Evolutionary conservation across 2,329 filamentous ascomycete genomes (phyloP).

Genomic region (Sporothrix variecibatus): DNA sequence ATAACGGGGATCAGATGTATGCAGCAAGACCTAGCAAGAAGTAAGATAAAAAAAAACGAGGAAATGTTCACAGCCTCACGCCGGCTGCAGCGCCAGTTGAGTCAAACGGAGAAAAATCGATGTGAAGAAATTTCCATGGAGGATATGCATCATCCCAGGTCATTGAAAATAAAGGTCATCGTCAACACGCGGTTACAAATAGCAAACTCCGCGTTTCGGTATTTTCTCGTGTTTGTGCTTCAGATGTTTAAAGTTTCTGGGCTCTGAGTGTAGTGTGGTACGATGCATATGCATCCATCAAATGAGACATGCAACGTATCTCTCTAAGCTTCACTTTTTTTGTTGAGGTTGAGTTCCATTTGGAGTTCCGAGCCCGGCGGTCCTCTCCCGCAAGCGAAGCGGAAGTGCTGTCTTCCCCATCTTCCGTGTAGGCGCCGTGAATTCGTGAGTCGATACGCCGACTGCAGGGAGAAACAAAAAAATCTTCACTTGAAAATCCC

Average conservation of each 20-base stretch:
- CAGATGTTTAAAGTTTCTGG: neutral
- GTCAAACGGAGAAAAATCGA: neutral
- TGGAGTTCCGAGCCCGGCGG: neutral
- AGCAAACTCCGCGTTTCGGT: neutral
- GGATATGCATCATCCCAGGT: neutral
- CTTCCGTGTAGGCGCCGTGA: neutral
- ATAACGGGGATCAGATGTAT: neutral
- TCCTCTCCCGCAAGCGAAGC: neutral
- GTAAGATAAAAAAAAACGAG: neutral
- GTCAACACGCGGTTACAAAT: neutral
- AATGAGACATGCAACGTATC: slow-evolving; percentile 5
- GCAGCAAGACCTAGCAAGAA: neutral
- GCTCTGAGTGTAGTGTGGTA: neutral
- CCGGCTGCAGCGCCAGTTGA: neutral
- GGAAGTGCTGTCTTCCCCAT: neutral
- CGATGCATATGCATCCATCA: neutral
- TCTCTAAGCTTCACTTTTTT: neutral
- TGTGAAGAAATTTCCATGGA: neutral
- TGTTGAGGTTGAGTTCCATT: neutral
- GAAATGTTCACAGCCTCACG: neutral
- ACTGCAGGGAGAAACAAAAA: neutral
- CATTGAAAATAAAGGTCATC: neutral
- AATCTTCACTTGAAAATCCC: neutral
- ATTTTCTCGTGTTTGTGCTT: neutral
- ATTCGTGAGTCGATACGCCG: neutral